A percentile compares a stretch with the other conserved stretches of the same genome.
These are phyloP conservation scores for Trichoderma atrobrunneum DNA, from an alignment of 2,329 filamentous ascomycete genomes.

Conservation along the genomic window DNA sequence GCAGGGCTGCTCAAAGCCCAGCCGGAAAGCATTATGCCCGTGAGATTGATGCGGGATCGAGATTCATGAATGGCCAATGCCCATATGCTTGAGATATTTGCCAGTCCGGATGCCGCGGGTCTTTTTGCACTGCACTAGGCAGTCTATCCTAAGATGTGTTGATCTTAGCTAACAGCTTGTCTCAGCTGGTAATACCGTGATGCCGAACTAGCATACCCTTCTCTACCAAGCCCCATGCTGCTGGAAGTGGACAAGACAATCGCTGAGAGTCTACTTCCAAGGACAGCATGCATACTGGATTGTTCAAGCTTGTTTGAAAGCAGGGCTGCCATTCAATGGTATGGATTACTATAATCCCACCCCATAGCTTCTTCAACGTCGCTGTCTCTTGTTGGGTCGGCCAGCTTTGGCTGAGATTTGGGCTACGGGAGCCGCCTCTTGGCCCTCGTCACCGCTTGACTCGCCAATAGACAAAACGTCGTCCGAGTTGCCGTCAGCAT, in stretches of 20 bases:
- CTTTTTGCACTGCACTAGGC: background rate
- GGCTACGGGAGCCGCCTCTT: slow-evolving; percentile 21
- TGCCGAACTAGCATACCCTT: background rate
- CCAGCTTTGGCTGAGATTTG: slow-evolving; percentile 5
- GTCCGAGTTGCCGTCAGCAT: slow-evolving; percentile 42
- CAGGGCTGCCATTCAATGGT: background rate
- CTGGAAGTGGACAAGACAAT: background rate
- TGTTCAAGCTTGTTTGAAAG: background rate
- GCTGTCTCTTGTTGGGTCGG: slow-evolving; percentile 29
- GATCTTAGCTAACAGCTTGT: slow-evolving; percentile 5
- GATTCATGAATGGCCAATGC: background rate
- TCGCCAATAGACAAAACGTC: slow-evolving; percentile 32
- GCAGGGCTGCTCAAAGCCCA: background rate
- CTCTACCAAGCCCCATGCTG: background rate
- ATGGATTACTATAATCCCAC: background rate
- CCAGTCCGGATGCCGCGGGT: background rate
- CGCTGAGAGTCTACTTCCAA: background rate
- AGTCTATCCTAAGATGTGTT: background rate
- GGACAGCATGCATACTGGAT: background rate
- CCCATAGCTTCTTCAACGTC: slow-evolving; percentile 23
- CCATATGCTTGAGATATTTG: background rate
- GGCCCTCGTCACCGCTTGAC: slow-evolving; percentile 37
- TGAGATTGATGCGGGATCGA: background rate
- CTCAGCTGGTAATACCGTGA: background rate
- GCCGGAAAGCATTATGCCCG: background rate